Evolutionary conservation across 1,284 basidiomycete genomes (phyloP).

Genomic region (Fistulina hepatica): DNA sequence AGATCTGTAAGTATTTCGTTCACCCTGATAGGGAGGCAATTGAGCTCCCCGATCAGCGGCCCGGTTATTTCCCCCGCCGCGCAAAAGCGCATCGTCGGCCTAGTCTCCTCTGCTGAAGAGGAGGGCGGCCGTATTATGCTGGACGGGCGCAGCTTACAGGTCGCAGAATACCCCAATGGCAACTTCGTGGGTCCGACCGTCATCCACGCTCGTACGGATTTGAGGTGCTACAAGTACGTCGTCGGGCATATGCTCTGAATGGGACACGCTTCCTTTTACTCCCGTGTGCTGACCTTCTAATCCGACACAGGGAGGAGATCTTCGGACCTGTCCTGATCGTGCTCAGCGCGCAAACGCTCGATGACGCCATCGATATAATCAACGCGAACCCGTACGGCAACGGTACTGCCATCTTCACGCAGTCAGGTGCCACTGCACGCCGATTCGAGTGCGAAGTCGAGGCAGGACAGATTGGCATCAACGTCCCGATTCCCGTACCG

Average conservation of each 20-base stretch:
- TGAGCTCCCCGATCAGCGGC: slow-evolving; percentile 44
- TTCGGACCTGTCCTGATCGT: slow-evolving; percentile 89
- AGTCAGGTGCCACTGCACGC: slow-evolving; percentile 91
- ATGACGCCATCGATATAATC: slow-evolving; percentile 85
- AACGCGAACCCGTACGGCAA: slow-evolving; percentile 89
- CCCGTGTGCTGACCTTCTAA: slow-evolving; percentile 3
- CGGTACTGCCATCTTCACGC: slow-evolving; percentile 94
- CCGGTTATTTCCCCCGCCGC: slow-evolving; percentile 89
- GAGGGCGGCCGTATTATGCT: slow-evolving; percentile 86
- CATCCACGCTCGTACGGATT: slow-evolving; percentile 71
- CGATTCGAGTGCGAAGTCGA: slow-evolving; percentile 88
- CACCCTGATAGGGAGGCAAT: slow-evolving; percentile 7
- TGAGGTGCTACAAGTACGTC: slow-evolving; percentile 78
- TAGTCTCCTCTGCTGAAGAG: slow-evolving; percentile 74
- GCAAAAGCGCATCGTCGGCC: slow-evolving; percentile 64
- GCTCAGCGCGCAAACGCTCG: slow-evolving; percentile 74
- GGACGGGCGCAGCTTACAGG: slow-evolving; percentile 69
- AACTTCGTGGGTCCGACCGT: slow-evolving; percentile 96
- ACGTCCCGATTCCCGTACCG: slow-evolving; percentile 87
- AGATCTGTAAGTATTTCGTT: slow-evolving; percentile 56
- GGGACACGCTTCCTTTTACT: slow-evolving; percentile 1
- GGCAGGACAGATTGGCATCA: slow-evolving; percentile 90
- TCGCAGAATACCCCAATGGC: slow-evolving; percentile 75
- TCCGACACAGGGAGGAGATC: slow-evolving; percentile 68
- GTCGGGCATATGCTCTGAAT: too few species aligned